A percentile compares a stretch with the other conserved stretches of the same genome.
Conservation (phyloP, 1,284 basidiomycete genomes). For the Puccinia triticina region DNA sequence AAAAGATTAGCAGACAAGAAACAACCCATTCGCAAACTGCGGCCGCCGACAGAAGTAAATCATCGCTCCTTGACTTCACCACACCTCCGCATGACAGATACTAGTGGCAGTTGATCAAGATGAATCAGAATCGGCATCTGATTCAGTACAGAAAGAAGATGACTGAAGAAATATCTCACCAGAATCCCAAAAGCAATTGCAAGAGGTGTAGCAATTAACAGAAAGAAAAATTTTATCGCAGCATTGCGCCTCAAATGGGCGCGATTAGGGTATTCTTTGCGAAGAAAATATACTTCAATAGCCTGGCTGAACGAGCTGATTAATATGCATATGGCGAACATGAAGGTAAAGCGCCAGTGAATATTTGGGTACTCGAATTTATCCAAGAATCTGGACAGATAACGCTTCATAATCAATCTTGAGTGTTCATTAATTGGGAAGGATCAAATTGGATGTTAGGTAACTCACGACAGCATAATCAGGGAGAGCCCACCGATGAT, state of each 20-base stretch:
- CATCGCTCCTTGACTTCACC: not conserved
- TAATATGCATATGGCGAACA: not conserved
- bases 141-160: not conserved
- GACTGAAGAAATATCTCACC: not conserved
- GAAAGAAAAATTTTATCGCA: conserved; percentile 7
- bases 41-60: conserved; percentile 20
- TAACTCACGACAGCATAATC: not conserved
- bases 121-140: not conserved
- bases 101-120: not conserved
- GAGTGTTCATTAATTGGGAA: not conserved
- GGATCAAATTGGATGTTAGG: not conserved
- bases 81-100: conserved; percentile 9
- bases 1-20: conserved; percentile 13
- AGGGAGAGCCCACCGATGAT: conserved; percentile 16
- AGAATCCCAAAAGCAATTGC: conserved; percentile 18
- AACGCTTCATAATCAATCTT: not conserved
- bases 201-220: not conserved
- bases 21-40: conserved; percentile 37
- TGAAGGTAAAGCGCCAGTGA: conserved; percentile 36
- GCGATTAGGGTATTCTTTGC: conserved; percentile 18
- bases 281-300: conserved; percentile 8
- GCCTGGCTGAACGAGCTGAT: conserved; percentile 5
- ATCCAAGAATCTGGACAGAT: conserved; percentile 5
- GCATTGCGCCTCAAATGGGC: conserved; percentile 31
- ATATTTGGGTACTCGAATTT: conserved; percentile 15